phyloP scores from a whole-genome alignment of 1,139 yeast genomes.

The Candida freyschussii region DNA sequence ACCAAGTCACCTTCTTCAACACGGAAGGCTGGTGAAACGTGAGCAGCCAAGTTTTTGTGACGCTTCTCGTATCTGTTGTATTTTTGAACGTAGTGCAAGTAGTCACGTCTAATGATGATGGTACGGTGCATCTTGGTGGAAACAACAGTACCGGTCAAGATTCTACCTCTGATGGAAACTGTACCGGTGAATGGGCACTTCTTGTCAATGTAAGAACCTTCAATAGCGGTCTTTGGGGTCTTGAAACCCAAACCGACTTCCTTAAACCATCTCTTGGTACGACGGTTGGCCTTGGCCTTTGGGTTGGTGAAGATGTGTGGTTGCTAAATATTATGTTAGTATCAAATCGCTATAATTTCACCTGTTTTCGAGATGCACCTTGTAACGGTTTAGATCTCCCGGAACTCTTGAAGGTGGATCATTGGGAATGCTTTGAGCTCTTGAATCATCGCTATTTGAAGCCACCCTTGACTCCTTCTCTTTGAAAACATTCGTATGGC shows the following conservation, averaged over 20 bases:
- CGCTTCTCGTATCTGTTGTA: slow-evolving; percentile 99
- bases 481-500: no score
- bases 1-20: slow-evolving; percentile 98
- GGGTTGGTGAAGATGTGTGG: slow-evolving; percentile 99
- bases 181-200: slow-evolving; percentile 99
- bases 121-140: slow-evolving; percentile 99
- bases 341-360: no score
- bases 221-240: slow-evolving; percentile 99
- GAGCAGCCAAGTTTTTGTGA: slow-evolving; percentile 99
- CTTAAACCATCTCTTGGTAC: slow-evolving; percentile 99
- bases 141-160: slow-evolving; percentile 97
- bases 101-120: slow-evolving; percentile 98
- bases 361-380: no score
- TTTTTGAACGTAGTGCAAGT: slow-evolving; percentile 99
- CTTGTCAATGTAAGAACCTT: slow-evolving; percentile 99
- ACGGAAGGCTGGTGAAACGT: slow-evolving; percentile 99
- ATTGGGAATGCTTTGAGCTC: no score
- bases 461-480: no score
- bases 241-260: slow-evolving; percentile 99
- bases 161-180: slow-evolving; percentile 99
- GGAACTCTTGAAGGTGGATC: no score
- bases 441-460: no score
- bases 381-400: no score
- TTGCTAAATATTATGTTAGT: slow-evolving; percentile 52
- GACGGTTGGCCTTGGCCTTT: slow-evolving; percentile 97